Conservation (phyloP, 768 basidiomycete genomes). For the Pleurotus salmoneostramineus region DNA sequence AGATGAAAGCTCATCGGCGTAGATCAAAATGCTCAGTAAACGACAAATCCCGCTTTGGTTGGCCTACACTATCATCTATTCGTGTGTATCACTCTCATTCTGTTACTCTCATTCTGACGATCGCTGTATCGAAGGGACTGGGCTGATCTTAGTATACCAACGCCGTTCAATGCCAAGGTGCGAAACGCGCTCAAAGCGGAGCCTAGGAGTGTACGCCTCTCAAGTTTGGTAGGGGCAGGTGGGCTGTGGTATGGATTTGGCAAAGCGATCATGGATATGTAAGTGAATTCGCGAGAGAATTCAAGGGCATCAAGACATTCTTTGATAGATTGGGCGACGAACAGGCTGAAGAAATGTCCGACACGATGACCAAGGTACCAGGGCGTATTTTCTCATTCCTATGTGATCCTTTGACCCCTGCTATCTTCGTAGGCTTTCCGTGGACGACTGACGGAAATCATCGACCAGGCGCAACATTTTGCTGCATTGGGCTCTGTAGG, state of each 20-base stretch:
- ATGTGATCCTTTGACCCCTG: no score
- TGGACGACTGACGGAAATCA: slow-evolving; percentile 69
- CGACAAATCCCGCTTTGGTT: slow-evolving; percentile 89
- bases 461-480: slow-evolving; percentile 89
- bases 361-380: slow-evolving; percentile 62
- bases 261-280: slow-evolving; percentile 83
- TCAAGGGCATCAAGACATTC: slow-evolving; percentile 3
- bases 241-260: slow-evolving; percentile 94
- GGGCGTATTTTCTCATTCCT: background rate
- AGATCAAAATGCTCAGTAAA: slow-evolving; percentile 80
- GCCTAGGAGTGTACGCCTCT: slow-evolving; percentile 77
- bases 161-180: slow-evolving; percentile 73
- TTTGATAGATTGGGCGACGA: slow-evolving; percentile 66
- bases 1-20: background rate
- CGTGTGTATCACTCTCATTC: slow-evolving; percentile 37
- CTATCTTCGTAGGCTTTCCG: slow-evolving; percentile 65
- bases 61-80: slow-evolving; percentile 79
- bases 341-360: slow-evolving; percentile 68
- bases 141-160: slow-evolving; percentile 84
- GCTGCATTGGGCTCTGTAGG: slow-evolving; percentile 63
- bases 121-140: slow-evolving; percentile 56
- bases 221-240: slow-evolving; percentile 80
- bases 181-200: slow-evolving; percentile 88
- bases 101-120: background rate
- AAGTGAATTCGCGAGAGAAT: slow-evolving; percentile 11